These are phyloP conservation scores for Claviceps purpurea DNA, from an alignment of 2,329 filamentous ascomycete species.

Conservation along the genomic window DNA sequence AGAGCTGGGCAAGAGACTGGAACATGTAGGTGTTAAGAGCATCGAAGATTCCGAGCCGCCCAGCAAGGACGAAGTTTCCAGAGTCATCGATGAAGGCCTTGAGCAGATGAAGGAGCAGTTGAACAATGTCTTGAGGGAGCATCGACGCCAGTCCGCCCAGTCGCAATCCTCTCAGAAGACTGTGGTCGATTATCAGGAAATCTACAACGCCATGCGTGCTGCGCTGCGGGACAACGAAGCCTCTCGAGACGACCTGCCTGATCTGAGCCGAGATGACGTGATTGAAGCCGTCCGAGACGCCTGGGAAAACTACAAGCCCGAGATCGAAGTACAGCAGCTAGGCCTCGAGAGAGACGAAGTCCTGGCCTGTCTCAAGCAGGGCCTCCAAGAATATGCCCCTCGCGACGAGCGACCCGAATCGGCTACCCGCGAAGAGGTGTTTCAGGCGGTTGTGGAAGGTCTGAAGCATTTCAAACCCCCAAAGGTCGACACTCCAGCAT, in stretches of 20 bases:
- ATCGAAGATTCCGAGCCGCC: constrained; percentile 35
- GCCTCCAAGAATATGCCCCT: constrained; percentile 60
- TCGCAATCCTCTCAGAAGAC: constrained; percentile 48
- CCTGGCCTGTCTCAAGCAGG: constrained; percentile 72
- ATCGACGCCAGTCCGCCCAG: constrained; percentile 53
- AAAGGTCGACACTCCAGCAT: constrained; percentile 52
- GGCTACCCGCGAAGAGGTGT: constrained; percentile 72
- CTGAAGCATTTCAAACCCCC: constrained; percentile 70
- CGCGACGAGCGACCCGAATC: constrained; percentile 38
- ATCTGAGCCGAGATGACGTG: constrained; percentile 65
- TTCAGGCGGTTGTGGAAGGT: constrained; percentile 73
- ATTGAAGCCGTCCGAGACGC: constrained; percentile 78
- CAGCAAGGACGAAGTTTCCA: constrained; percentile 56
- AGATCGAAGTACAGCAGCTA: constrained; percentile 81
- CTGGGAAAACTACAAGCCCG: constrained; percentile 88
- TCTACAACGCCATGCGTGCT: constrained; percentile 72
- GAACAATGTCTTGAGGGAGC: constrained; percentile 64
- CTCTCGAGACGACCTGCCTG: constrained; percentile 21
- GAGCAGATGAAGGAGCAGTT: constrained; percentile 75
- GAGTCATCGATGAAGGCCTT: constrained; percentile 68
- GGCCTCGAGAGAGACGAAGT: constrained; percentile 86
- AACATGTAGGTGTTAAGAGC: constrained; percentile 43
- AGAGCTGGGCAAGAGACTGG: constrained; percentile 77
- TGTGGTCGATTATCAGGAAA: constrained; percentile 62
- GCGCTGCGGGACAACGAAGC: constrained; percentile 53